Evolutionary conservation across 345 rosid species (phyloP).

Genomic region (Alliaria petiolata): DNA sequence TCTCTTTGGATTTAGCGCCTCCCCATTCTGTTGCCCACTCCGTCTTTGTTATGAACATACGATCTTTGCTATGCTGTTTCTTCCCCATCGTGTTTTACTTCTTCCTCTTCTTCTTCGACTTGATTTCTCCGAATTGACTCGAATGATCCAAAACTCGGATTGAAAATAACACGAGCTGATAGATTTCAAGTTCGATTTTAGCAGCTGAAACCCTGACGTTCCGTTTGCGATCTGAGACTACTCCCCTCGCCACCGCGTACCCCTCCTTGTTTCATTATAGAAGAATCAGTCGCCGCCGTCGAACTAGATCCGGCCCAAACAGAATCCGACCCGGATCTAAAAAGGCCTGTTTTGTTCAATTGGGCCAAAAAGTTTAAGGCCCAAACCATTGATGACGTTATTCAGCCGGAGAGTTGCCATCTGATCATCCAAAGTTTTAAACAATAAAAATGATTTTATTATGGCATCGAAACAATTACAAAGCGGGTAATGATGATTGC

Average conservation of each 20-base stretch:
- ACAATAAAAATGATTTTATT: not conserved
- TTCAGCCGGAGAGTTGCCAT: not conserved
- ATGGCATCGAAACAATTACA: not conserved
- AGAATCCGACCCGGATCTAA: not conserved
- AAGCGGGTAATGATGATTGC: too few relatives aligned
- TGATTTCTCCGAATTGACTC: not conserved
- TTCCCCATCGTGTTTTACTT: constrained; percentile 56
- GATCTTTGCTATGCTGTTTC: constrained; percentile 96
- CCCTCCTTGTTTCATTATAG: not conserved
- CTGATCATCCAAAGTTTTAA: not conserved
- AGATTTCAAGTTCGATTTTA: not conserved
- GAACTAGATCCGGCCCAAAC: not conserved
- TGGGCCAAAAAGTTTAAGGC: not conserved
- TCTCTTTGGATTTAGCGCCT: constrained; percentile 86
- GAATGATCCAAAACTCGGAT: not conserved
- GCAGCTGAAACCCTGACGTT: not conserved
- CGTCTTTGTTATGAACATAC: constrained; percentile 93
- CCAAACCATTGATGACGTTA: not conserved
- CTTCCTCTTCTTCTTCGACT: constrained; percentile 1
- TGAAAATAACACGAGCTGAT: not conserved
- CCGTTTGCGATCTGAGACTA: constrained; percentile 10
- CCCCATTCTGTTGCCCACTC: constrained; percentile 99
- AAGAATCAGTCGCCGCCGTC: constrained; percentile 16
- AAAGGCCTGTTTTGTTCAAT: not conserved
- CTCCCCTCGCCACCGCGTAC: constrained; percentile 17